Base-by-base conservation (phyloP, 495 filamentous ascomycete species). In the Talaromyces proteolyticus region DNA sequence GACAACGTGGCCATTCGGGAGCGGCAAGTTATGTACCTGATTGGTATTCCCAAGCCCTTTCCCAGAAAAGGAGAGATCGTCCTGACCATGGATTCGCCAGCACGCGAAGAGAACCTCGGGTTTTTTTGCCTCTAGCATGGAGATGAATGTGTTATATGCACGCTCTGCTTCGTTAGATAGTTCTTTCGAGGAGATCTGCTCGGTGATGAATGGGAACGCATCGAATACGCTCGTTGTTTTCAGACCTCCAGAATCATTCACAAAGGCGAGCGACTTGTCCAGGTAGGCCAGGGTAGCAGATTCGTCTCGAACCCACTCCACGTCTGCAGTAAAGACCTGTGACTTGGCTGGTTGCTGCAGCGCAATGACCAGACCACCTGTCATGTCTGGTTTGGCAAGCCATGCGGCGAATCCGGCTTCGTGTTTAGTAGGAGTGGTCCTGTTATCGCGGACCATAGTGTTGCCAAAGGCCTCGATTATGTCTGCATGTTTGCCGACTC, bases 31-130 rank as follows among this genome's bases (percentile, higher is more conserved):
- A 41, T 41, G 16, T 10, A 18, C 19, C 5, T 6, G 6, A 18
- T n/a, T 41, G n/a, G 39, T 41, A 12, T 41, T 41, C 39, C 39
- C 39, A 41, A 41, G 6, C 8, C 39, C 39, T 41, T 18, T 41
- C 39, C 39, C 39, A 18, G 39, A 41, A 41, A 41, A 41, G 39
- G 39, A 41, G 39, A 41, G 39, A 41, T 41, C 39, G n/a, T 41
- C 39, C 16, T 18, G 39, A 18, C n/a, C 39, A 41, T n/a, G 16
- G 39, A 41, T 18, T 41, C n/a, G 7, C 39, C 39, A 41, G 39
- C 39, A 41, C 39, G 39, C 39, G 16, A 41, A 41, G 19, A 41
- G 39, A 8, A 41, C 39, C 39, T 18, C 8, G 16, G 39, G 39
- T n/a, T n/a, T 5, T 41, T 41, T 41, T 41, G 7, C 39, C 39